Evolutionary conservation across 2,329 filamentous ascomycete species (phyloP).

Genomic region (Aspergillus intermedius): DNA sequence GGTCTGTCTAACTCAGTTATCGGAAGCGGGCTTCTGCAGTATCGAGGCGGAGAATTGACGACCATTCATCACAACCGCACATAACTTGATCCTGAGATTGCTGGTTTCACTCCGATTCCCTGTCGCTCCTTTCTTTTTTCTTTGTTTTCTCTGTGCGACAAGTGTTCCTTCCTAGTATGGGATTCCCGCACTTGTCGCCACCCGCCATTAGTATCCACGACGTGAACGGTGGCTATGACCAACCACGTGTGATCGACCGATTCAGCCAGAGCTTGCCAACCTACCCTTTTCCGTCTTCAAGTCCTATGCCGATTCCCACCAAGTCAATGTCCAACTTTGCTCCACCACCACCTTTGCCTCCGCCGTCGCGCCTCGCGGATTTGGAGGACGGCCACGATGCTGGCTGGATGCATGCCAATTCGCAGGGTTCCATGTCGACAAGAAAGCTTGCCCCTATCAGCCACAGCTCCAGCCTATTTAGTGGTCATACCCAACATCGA

Average conservation of each 20-base stretch:
- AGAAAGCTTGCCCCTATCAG: conserved; percentile 43
- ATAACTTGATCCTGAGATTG: background rate
- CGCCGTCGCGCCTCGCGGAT: conserved; percentile 56
- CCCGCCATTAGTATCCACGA: conserved; percentile 41
- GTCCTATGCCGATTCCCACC: conserved; percentile 59
- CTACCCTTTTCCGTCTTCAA: conserved; percentile 37
- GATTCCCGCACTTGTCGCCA: conserved; percentile 36
- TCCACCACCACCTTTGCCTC: conserved; percentile 61
- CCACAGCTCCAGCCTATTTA: conserved; percentile 46
- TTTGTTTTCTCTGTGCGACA: background rate
- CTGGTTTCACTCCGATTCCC: background rate
- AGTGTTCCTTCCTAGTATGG: conserved; percentile 33
- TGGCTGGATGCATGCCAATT: conserved; percentile 59
- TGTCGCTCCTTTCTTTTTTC: background rate
- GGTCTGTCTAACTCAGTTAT: background rate
- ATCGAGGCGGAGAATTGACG: background rate
- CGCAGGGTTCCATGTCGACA: conserved; percentile 42
- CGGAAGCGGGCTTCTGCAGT: too few relatives aligned
- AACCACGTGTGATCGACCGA: conserved; percentile 29
- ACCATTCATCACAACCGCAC: conserved; percentile 6
- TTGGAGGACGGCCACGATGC: conserved; percentile 53
- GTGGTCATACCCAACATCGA: conserved; percentile 27
- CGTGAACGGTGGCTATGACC: conserved; percentile 27
- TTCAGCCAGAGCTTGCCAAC: conserved; percentile 37
- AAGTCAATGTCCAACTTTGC: conserved; percentile 41